Base-by-base conservation (phyloP, 192 early-diverging fungal genomes). In the Coemansia sp. region DNA sequence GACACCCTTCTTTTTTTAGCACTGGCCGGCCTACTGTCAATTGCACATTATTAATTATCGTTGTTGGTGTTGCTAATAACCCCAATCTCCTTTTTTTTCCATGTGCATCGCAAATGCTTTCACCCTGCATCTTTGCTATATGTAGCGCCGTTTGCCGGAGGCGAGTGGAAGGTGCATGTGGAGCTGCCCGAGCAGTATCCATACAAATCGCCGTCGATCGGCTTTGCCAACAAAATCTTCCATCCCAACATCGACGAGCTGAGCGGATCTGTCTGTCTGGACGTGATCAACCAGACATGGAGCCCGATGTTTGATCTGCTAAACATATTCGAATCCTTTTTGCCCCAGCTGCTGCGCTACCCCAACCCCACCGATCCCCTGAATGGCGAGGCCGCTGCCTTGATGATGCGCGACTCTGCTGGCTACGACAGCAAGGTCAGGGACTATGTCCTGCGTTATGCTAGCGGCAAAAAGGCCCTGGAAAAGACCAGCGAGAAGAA, bases 221-320 rank as follows among this genome's bases (percentile, higher is more conserved):
- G 97, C 10, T 99, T 99, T 71, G 92, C 93, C 84, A 99, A 99
- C 87, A 95, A 91, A 76, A 98, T 98, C 62, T 99, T 95, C 76
- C 97, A 99, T 67, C 97, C 97, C 14, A 99, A 99, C 78, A 99
- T 99, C 56, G 97, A 99, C 80, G 97, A 99, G 75, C 84, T 96
- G 84, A 95, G 93, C 70, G 97, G 97, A 23, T 97, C 95, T 1
- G 97, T 99, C 27, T 99, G 97, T 72, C 81, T 99, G 67, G 97
- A 99, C 76, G 97, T 99, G 20, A 99, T 99, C 77, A 99, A 99
- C 78, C 97, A 99, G 72, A 97, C 95, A 10, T 99, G 97, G 97
- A 93, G 90, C 61, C 97, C 97, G 54, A 98, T 99, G 95, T 99
- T 97, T 84, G 96, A 99, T 60, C 92, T 99, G 93, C 89, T 97